Evolutionary conservation across 495 filamentous ascomycete species (phyloP).

Genomic region (Elaphomyces granulatus): DNA sequence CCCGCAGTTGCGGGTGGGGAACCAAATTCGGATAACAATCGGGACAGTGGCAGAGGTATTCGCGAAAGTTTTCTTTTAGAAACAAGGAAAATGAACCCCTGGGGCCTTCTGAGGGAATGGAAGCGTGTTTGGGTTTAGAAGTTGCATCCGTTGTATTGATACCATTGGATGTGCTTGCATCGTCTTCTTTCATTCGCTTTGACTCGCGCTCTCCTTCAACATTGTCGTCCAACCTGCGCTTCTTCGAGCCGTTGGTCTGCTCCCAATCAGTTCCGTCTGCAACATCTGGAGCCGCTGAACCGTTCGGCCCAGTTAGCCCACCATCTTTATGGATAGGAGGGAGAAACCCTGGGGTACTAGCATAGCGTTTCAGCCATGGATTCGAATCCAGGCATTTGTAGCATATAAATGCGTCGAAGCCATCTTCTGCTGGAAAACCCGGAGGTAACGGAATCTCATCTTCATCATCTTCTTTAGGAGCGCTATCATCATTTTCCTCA

Average conservation of each 20-base stretch:
- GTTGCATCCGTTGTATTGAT: constrained; percentile 7
- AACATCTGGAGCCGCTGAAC: background rate
- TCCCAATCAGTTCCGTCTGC: constrained; percentile 5
- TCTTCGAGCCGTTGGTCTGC: constrained; percentile 34
- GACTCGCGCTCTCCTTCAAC: constrained; percentile 23
- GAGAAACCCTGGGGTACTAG: constrained; percentile 70
- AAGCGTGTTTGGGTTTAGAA: constrained; percentile 32
- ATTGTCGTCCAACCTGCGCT: constrained; percentile 57
- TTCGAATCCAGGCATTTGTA: constrained; percentile 82
- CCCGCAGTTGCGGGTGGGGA: constrained; percentile 62
- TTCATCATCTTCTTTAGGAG: constrained; percentile 18
- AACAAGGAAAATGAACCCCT: constrained; percentile 60
- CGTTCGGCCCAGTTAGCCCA: constrained; percentile 9
- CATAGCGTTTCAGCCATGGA: constrained; percentile 88
- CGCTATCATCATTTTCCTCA: constrained; percentile 16
- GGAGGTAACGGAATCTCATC: constrained; percentile 52
- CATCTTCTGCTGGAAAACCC: constrained; percentile 76
- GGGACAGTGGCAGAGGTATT: constrained; percentile 62
- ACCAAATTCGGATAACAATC: constrained; percentile 60
- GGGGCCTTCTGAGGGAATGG: constrained; percentile 35
- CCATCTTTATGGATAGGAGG: constrained; percentile 43
- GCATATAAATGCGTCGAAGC: constrained; percentile 82
- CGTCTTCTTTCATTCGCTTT: constrained; percentile 46
- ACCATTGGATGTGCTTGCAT: constrained; percentile 13
- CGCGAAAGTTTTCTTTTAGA: constrained; percentile 58